phyloP scores from a whole-genome alignment of 805 yeast genomes.

The Metschnikowia rubicola region DNA sequence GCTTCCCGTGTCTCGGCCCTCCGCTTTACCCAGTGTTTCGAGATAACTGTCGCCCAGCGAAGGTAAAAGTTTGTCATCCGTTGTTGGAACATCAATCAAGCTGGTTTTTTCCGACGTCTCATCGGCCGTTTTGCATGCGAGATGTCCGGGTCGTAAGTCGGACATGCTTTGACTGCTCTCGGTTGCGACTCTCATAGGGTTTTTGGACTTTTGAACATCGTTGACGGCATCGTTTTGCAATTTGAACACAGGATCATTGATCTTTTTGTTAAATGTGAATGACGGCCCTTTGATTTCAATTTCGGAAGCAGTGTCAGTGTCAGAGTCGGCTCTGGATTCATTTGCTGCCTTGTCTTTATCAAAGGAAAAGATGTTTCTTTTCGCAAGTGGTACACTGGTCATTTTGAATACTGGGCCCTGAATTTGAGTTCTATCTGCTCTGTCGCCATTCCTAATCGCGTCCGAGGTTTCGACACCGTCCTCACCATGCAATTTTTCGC shows the following conservation, averaged over 20 bases:
- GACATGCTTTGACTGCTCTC: not conserved
- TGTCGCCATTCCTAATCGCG: conserved; percentile 25
- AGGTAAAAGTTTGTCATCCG: not conserved
- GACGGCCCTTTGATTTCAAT: conserved; percentile 71
- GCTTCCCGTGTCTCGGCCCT: no score
- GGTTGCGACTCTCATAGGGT: not conserved
- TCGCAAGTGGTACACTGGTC: conserved; percentile 24
- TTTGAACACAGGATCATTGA: conserved; percentile 34
- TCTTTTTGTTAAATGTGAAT: conserved; percentile 45
- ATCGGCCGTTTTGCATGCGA: no score
- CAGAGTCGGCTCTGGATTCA: conserved; percentile 27
- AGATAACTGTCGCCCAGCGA: no score
- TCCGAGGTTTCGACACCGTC: not conserved
- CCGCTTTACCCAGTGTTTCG: no score
- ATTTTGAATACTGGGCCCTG: conserved; percentile 39
- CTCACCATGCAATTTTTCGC: no score
- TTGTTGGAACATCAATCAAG: not conserved
- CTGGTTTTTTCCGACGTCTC: no score
- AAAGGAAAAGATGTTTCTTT: conserved; percentile 37
- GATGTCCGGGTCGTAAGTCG: no score
- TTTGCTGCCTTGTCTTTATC: conserved; percentile 19
- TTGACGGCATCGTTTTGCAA: not conserved
- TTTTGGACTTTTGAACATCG: no score
- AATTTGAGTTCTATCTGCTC: conserved; percentile 19
- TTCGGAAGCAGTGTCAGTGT: conserved; percentile 51